Base-by-base conservation (phyloP, 2,329 filamentous ascomycete species). In the Anisogramma anomala region DNA sequence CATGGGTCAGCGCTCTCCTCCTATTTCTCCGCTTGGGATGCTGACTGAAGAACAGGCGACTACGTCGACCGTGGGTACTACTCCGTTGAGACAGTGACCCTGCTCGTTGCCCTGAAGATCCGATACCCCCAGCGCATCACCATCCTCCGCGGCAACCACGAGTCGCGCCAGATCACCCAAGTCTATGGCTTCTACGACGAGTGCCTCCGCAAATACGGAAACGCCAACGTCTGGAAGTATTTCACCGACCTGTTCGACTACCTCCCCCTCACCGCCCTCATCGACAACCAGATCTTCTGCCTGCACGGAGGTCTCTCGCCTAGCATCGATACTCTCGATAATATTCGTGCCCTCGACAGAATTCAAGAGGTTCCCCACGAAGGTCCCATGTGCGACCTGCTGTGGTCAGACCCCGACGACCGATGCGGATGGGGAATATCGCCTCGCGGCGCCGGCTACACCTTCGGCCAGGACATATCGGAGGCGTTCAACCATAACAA, bases 401-500 rank as follows among this genome's bases (percentile, higher is more conserved):
- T 98, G 41, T 98, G 91, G 91, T 94, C 86, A 49, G 91, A 98
- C 66, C 91, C 91, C 39, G 91, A 98, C 65, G 91, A 98, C 65
- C 76, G 87, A 60, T 93, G 86, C 61, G 87, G 87, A 53, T 95
- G 88, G 88, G 88, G 88, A 49, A 94, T 95, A 60, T 94, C 85
- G 49, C 88, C 88, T 51, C 82, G 88, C 66, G 88, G 88, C 66
- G 88, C 88, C 46, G 88, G 88, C 47, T 94, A 94, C 69, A 94
- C 87, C 22, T 94, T 94, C 57, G 87, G 85, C 45, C 88, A 95
- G 67, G 89, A 96, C 60, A 96, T 96, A 55, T 94, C 86, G 26
- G 89, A 98, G 67, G 89, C 89, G 1, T 98, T 98, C 70, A 96
- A 96, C 65, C 89, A 96, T 62, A 96, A 96, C 73, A 98, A 98